phyloP scores from a whole-genome alignment of 108 stramenopile genomes.

The Chaetoceros muelleri region DNA sequence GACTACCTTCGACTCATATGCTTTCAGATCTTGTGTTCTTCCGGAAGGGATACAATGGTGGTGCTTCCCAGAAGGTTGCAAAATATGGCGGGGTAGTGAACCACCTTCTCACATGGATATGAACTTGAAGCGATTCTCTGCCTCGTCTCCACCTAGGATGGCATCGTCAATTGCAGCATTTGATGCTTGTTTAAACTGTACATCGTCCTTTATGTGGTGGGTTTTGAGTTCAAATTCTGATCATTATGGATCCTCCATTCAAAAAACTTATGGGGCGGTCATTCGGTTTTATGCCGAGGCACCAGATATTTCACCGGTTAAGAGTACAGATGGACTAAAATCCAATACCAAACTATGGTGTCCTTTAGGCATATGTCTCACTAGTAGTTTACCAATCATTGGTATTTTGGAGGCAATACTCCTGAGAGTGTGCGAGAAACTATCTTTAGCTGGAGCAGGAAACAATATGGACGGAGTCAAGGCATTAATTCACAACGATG shows the following conservation, averaged over 20 bases:
- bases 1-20: no score
- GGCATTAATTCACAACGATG: slow-evolving; percentile 34
- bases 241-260: slow-evolving; percentile 59
- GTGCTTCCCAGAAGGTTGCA: slow-evolving; percentile 74
- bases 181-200: slow-evolving; percentile 65
- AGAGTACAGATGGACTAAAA: slow-evolving; percentile 1
- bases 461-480: background rate
- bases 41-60: slow-evolving; percentile 79
- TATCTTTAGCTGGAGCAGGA: slow-evolving; percentile 24
- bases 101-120: slow-evolving; percentile 63
- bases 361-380: slow-evolving; percentile 68
- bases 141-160: slow-evolving; percentile 33
- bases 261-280: slow-evolving; percentile 72
- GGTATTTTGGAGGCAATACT: slow-evolving; percentile 73
- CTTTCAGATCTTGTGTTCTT: no score
- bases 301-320: slow-evolving; percentile 18
- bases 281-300: slow-evolving; percentile 79
- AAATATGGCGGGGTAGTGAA: slow-evolving; percentile 65
- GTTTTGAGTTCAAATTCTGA: slow-evolving; percentile 75
- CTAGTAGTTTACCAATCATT: slow-evolving; percentile 64
- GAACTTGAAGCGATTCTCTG: slow-evolving; percentile 58
- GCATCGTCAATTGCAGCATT: slow-evolving; percentile 54
- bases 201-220: slow-evolving; percentile 83
- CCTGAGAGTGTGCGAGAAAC: slow-evolving; percentile 60
- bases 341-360: slow-evolving; percentile 42